Evolutionary conservation across 352 stramenopile species (phyloP).

Genomic region (Blastocystis hominis): DNA sequence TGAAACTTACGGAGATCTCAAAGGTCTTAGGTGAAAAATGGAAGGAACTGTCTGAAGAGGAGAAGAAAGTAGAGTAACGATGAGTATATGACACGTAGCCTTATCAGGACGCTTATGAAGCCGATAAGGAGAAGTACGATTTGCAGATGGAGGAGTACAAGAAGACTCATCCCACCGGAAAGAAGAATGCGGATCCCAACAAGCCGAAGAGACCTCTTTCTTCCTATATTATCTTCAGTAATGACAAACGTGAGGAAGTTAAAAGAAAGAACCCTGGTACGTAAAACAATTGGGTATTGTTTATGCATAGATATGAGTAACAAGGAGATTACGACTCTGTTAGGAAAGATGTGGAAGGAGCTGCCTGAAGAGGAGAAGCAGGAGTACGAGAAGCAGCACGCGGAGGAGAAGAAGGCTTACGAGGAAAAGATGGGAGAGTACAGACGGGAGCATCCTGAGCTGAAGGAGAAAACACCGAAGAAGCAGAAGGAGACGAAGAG

Average conservation of each 20-base stretch:
- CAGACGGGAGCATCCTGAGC: slow-evolving; percentile 3
- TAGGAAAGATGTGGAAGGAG: slow-evolving; percentile 81
- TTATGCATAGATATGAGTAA: slow-evolving; percentile 78
- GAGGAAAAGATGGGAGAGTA: slow-evolving; percentile 21
- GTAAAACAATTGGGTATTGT: background rate
- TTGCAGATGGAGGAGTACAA: slow-evolving; percentile 44
- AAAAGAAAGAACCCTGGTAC: slow-evolving; percentile 10
- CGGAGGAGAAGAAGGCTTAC: background rate
- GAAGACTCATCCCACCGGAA: slow-evolving; percentile 22
- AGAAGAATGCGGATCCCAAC: slow-evolving; percentile 1
- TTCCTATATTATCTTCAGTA: slow-evolving; percentile 6
- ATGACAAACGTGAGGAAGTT: slow-evolving; percentile 13
- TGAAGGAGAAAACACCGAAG: slow-evolving; percentile 30
- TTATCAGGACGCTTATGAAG: slow-evolving; percentile 10
- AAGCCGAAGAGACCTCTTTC: slow-evolving; percentile 18
- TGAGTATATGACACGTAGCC: background rate
- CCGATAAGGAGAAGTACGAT: slow-evolving; percentile 24
- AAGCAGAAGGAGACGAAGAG: slow-evolving; percentile 53
- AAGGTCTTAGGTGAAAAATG: slow-evolving; percentile 17
- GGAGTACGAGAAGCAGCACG: background rate
- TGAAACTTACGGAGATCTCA: slow-evolving; percentile 38
- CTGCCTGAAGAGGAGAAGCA: slow-evolving; percentile 74
- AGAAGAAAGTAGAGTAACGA: slow-evolving; percentile 10
- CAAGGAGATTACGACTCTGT: slow-evolving; percentile 83
- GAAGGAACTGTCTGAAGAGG: background rate